A percentile compares a stretch with the other conserved stretches of the same genome.
These are phyloP conservation scores for Jacaranda mimosifolia DNA, from an alignment of 257 asterid species.

Conservation along the genomic window DNA sequence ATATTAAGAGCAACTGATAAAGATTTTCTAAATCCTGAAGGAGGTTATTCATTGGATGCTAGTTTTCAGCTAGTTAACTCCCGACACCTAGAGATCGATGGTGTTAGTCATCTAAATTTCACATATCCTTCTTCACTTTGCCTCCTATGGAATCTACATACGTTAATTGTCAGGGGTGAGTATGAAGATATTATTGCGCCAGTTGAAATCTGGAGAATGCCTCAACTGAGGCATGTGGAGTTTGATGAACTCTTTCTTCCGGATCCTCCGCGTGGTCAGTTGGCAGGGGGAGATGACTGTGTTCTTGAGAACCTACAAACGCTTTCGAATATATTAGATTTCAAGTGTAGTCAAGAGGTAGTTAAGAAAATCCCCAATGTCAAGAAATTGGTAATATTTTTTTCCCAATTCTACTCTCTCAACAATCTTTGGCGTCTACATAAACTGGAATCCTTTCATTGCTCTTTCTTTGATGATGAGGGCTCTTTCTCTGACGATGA, in stretches of 20 bases:
- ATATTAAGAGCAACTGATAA: not conserved
- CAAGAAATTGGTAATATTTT: not conserved
- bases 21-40: not conserved
- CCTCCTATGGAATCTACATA: conserved; percentile 1
- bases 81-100: not conserved
- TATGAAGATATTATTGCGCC: too few relatives aligned
- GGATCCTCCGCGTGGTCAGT: not conserved
- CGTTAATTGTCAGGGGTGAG: not conserved
- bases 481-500: too few relatives aligned
- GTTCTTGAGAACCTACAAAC: conserved; percentile 13
- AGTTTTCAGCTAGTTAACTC: not conserved
- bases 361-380: conserved; percentile 15
- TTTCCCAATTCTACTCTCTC: not conserved
- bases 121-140: not conserved
- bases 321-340: not conserved
- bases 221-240: conserved; percentile 22
- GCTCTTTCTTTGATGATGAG: not conserved
- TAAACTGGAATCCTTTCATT: conserved; percentile 4
- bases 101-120: too few relatives aligned
- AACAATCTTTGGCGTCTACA: conserved; percentile 6
- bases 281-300: too few relatives aligned
- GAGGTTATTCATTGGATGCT: not conserved
- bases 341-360: not conserved
- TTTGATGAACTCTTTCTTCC: not conserved
- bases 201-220: conserved; percentile 34